Percentiles rank a stretch among this genome's conserved stretches.
Evolutionary conservation across 768 basidiomycete genomes (phyloP).

Genomic region (Crepidotus variabilis): DNA sequence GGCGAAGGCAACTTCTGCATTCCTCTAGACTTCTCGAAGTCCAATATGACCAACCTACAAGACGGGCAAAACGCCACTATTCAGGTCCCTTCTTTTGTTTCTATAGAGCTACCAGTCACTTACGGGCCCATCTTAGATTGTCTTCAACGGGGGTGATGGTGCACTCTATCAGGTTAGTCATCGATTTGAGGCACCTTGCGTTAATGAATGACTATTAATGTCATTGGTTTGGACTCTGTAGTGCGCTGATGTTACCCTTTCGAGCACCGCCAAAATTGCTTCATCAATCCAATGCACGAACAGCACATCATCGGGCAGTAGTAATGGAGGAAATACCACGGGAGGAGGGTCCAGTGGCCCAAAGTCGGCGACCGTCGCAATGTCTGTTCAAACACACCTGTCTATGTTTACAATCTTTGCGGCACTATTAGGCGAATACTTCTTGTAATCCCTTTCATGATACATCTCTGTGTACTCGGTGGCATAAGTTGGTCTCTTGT

Average conservation of each 20-base stretch:
- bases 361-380: constrained; percentile 1
- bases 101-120: constrained; percentile 21
- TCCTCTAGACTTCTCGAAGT: constrained; percentile 53
- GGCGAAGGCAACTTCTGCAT: constrained; percentile 68
- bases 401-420: background rate
- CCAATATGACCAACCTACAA: constrained; percentile 16
- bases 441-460: background rate
- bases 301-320: constrained; percentile 2
- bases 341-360: background rate
- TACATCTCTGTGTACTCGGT: too few species aligned
- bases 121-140: constrained; percentile 27
- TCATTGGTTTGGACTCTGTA: too few species aligned
- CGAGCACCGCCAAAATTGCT: constrained; percentile 46
- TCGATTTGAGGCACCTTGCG: background rate
- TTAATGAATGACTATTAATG: too few species aligned
- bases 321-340: background rate
- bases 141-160: constrained; percentile 71
- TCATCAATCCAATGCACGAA: constrained; percentile 36
- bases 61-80: constrained; percentile 9
- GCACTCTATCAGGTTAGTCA: constrained; percentile 59
- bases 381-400: constrained; percentile 17
- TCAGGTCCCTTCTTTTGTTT: constrained; percentile 10
- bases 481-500: too few species aligned
- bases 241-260: constrained; percentile 80
- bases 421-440: background rate